Conservation (phyloP, 345 rosid species). For the Salix caprea region DNA sequence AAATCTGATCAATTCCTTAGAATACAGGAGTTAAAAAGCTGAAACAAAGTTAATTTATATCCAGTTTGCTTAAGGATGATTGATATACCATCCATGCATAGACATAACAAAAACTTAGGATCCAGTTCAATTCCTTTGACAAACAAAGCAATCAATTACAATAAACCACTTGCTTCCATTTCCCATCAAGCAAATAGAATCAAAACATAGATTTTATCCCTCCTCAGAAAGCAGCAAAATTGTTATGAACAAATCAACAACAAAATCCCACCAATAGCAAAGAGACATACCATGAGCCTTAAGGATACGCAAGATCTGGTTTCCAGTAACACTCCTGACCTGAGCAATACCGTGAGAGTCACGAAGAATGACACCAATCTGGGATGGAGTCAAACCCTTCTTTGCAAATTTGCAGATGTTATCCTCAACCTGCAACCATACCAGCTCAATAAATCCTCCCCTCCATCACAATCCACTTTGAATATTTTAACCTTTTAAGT, state of each 20-base stretch:
- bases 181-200: background rate
- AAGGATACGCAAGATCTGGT: constrained; percentile 30
- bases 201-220: background rate
- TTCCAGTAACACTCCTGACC: constrained; percentile 30
- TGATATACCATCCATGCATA: background rate
- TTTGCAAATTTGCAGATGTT: constrained; percentile 33
- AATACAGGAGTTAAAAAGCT: too few relatives aligned
- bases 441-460: background rate
- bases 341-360: constrained; percentile 35
- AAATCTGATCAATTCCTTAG: too few relatives aligned
- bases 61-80: background rate
- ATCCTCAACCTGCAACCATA: constrained; percentile 25
- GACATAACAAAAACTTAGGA: background rate
- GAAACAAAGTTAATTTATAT: too few relatives aligned
- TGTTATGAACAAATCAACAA: background rate
- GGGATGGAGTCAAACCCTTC: constrained; percentile 32
- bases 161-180: background rate
- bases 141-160: background rate
- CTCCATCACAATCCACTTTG: background rate
- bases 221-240: background rate
- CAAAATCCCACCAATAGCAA: background rate
- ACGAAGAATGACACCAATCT: constrained; percentile 32
- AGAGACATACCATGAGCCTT: constrained; percentile 23
- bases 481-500: background rate
- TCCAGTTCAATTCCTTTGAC: background rate